A percentile compares a stretch with the other conserved stretches of the same genome.
phyloP scores from a whole-genome alignment of 805 yeast genomes.

The Maudiozyma turicensis region DNA sequence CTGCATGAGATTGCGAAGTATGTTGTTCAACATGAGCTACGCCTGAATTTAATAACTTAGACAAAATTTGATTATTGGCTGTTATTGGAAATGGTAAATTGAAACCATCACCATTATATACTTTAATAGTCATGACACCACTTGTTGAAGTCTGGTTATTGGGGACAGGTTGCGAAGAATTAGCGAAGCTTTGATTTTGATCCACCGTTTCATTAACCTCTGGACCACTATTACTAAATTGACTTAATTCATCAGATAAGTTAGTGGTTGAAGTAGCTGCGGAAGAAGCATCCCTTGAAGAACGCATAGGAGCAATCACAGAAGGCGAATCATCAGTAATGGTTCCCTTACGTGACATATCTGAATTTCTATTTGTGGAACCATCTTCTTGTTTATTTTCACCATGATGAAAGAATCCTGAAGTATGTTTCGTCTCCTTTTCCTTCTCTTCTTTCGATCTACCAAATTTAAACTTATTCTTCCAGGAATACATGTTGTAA shows the following conservation, averaged over 20 bases:
- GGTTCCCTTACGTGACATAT: constrained; percentile 18
- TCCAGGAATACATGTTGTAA: constrained; percentile 26
- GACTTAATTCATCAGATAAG: background rate
- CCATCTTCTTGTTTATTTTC: background rate
- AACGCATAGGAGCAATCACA: constrained; percentile 18
- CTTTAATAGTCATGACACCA: constrained; percentile 69
- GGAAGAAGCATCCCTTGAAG: constrained; percentile 20
- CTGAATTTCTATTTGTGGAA: background rate
- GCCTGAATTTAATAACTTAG: constrained; percentile 57
- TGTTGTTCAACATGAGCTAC: constrained; percentile 17
- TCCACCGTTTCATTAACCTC: background rate
- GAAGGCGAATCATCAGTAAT: constrained; percentile 22
- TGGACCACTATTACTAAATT: background rate
- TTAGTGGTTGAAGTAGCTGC: constrained; percentile 14
- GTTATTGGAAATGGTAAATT: constrained; percentile 62
- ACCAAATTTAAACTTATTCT: constrained; percentile 28
- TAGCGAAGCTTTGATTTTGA: background rate
- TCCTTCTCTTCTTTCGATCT: constrained; percentile 26
- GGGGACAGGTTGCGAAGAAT: background rate
- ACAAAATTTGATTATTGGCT: constrained; percentile 51
- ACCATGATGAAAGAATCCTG: constrained; percentile 4
- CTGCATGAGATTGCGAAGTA: constrained; percentile 3
- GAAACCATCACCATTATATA: constrained; percentile 60
- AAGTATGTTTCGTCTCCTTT: constrained; percentile 6
- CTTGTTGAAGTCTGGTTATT: constrained; percentile 23